A percentile compares a stretch with the other conserved stretches of the same genome.
These are phyloP conservation scores for Aspergillus kassunensis DNA, from an alignment of 495 filamentous ascomycete species.

Conservation along the genomic window DNA sequence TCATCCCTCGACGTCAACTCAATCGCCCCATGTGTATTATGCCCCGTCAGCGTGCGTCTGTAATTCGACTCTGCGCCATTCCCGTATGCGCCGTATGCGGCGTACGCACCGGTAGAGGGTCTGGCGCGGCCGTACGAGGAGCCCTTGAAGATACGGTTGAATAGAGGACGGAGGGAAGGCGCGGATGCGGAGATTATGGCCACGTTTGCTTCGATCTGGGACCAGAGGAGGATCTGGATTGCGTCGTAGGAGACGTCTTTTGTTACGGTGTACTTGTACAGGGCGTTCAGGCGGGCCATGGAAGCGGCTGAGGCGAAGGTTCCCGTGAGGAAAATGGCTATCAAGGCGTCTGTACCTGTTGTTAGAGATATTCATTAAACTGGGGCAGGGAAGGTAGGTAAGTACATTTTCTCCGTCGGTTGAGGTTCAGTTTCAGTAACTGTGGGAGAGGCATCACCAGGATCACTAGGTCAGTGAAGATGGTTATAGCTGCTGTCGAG, in stretches of 20 bases:
- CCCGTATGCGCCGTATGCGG: background rate
- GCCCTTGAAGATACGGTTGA: slow-evolving; percentile 10
- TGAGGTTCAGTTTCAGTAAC: slow-evolving; percentile 23
- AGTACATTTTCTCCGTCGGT: slow-evolving; percentile 13
- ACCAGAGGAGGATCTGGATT: slow-evolving; percentile 17
- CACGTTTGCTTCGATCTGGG: slow-evolving; percentile 18
- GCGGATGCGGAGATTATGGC: slow-evolving; percentile 19
- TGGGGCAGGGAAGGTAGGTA: background rate
- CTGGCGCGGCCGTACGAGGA: slow-evolving; percentile 4
- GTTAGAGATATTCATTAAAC: background rate
- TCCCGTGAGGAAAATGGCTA: slow-evolving; percentile 16
- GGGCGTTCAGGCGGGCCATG: slow-evolving; percentile 15
- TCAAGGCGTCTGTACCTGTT: slow-evolving; percentile 8
- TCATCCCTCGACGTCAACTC: slow-evolving; percentile 5
- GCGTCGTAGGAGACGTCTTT: slow-evolving; percentile 15
- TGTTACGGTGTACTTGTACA: slow-evolving; percentile 15
- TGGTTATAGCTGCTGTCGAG: slow-evolving; percentile 21
- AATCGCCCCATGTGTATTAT: slow-evolving; percentile 2
- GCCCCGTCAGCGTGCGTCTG: background rate
- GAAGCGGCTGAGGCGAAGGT: slow-evolving; percentile 17
- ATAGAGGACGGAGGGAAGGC: slow-evolving; percentile 13
- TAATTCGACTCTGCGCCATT: background rate
- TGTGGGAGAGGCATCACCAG: slow-evolving; percentile 26
- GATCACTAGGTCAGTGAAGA: slow-evolving; percentile 31
- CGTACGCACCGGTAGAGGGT: background rate